Evolutionary conservation across 768 basidiomycete genomes (phyloP).

Genomic region (Lentinula detonsa): DNA sequence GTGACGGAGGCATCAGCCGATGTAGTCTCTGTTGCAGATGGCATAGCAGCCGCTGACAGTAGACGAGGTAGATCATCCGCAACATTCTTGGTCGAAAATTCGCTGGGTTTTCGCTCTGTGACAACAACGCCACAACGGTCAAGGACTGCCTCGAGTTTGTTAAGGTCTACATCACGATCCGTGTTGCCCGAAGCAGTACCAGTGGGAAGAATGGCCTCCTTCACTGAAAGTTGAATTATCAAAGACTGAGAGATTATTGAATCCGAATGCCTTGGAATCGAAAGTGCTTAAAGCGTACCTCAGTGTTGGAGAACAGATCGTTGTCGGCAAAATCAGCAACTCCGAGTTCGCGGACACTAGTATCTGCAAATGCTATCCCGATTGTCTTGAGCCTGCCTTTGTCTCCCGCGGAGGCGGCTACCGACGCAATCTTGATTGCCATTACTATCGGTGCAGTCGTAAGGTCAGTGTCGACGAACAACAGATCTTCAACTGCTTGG

Average conservation of each 20-base stretch:
- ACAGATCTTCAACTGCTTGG: conserved; percentile 71
- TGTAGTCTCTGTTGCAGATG: conserved; percentile 20
- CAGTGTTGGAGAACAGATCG: conserved; percentile 91
- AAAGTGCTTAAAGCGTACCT: conserved; percentile 42
- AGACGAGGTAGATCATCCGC: conserved; percentile 75
- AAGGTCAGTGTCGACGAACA: conserved; percentile 80
- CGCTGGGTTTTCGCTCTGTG: conserved; percentile 86
- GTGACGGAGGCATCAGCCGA: conserved; percentile 45
- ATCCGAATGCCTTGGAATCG: background rate
- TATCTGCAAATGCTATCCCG: conserved; percentile 90
- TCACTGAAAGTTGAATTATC: conserved; percentile 94
- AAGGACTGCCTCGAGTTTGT: conserved; percentile 79
- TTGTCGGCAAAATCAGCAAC: conserved; percentile 92
- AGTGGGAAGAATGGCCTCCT: conserved; percentile 83
- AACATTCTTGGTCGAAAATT: conserved; percentile 77
- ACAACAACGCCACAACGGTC: conserved; percentile 89
- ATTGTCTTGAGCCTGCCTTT: conserved; percentile 67
- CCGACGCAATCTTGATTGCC: conserved; percentile 72
- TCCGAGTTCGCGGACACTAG: conserved; percentile 78
- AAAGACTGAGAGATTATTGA: conserved; percentile 56
- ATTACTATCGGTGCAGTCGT: conserved; percentile 83
- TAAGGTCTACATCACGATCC: conserved; percentile 82
- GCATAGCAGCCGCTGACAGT: conserved; percentile 37
- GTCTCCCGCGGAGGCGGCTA: conserved; percentile 32
- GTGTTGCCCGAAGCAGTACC: conserved; percentile 69